Percentiles rank a stretch among this genome's conserved stretches.
Conservation (phyloP, 345 rosid species). For the Citrus inodora region DNA sequence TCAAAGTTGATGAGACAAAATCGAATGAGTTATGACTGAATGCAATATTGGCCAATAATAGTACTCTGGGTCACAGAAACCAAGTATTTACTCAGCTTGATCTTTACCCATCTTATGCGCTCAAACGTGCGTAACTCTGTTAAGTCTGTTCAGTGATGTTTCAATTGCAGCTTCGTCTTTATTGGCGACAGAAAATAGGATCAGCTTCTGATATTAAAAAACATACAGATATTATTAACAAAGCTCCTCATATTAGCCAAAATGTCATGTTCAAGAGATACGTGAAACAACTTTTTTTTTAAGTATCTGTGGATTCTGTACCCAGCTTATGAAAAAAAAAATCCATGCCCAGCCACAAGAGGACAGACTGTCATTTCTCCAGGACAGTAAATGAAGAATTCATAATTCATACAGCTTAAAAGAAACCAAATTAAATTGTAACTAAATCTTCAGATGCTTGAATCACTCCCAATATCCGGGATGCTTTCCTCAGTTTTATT, state of each 20-base stretch:
- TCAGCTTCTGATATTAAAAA: not conserved
- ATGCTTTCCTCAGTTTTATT: constrained; percentile 12
- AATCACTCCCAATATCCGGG: constrained; percentile 8
- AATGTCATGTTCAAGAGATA: not conserved
- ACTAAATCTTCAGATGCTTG: not conserved
- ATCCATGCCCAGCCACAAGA: not conserved
- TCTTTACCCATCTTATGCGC: no score
- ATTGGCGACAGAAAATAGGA: not conserved
- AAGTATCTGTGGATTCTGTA: not conserved
- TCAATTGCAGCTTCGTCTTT: not conserved
- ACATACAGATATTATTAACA: not conserved
- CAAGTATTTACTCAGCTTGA: no score
- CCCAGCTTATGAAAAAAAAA: no score
- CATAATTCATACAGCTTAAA: not conserved
- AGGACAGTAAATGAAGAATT: not conserved
- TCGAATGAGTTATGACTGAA: no score
- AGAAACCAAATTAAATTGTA: not conserved
- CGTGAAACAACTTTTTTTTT: not conserved
- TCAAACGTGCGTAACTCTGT: not conserved
- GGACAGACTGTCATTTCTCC: not conserved
- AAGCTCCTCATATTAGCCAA: not conserved
- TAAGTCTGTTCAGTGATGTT: not conserved
- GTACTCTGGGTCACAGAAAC: no score
- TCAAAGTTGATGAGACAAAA: no score
- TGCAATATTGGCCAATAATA: no score